Percentiles rank a stretch among this genome's conserved stretches.
Conservation (phyloP, 345 rosid genomes). For the Eucalyptus marginata region DNA sequence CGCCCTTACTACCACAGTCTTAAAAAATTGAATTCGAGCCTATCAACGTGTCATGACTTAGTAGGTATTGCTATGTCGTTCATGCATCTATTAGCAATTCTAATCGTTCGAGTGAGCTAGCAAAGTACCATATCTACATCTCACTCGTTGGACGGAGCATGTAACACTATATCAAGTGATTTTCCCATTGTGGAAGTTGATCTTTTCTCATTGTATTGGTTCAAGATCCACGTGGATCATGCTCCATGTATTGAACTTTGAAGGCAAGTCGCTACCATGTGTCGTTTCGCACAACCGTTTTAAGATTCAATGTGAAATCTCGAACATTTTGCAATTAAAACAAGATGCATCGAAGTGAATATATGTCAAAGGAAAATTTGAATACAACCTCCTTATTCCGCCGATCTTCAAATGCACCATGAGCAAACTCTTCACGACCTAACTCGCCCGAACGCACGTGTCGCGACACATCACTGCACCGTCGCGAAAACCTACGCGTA, state of each 20-base stretch:
- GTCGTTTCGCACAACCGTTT: neutral
- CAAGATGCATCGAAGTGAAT: too few species aligned
- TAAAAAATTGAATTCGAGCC: neutral
- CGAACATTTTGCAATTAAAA: neutral
- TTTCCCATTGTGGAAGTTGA: neutral
- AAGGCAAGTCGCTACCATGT: neutral
- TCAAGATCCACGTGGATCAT: too few species aligned
- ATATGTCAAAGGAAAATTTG: neutral
- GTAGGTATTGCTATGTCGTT: neutral
- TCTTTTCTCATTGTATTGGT: neutral
- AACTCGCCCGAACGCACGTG: neutral
- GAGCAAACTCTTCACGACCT: neutral
- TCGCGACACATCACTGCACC: neutral
- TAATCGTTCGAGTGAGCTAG: neutral
- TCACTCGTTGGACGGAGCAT: neutral
- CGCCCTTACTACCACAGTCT: fast-evolving
- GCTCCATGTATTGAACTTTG: neutral
- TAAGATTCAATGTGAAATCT: neutral
- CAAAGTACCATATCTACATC: neutral
- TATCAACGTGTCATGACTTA: fast-evolving
- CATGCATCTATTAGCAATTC: neutral
- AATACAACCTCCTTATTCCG: neutral
- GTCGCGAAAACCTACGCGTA: neutral
- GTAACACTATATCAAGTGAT: fast-evolving
- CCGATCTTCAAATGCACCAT: neutral